Evolutionary conservation across 371 early-diverging fungal genomes (phyloP), one percentile per base, ranked within the genome.

Genomic region (Mortierella sp.): DNA sequence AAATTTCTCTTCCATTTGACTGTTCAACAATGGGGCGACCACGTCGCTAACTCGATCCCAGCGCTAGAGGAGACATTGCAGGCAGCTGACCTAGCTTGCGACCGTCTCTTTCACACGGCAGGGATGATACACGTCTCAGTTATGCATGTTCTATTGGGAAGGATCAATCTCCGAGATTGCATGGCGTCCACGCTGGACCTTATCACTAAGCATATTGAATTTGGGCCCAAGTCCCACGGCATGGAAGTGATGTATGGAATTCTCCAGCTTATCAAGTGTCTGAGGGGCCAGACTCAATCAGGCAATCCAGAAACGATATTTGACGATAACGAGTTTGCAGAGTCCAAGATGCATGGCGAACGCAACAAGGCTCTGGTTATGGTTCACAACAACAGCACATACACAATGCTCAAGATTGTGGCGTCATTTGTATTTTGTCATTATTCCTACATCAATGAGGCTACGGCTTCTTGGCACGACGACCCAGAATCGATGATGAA

Each of bases 21-120:
- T 0, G 82, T 81, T 4, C 82, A 81, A 32, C 82, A 81, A 21
- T 81, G 82, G 82, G 82, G 82, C 7, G 76, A 81, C 0, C 82
- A 75, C 15, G 67, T 81, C 9, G 69, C 72, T 2, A 22, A 72
- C 41, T 61, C 76, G 28, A 67, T 81, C 40, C 65, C 72, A 4
- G 76, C 76, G 0, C 60, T 81, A 15, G 82, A 81, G 33, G 82
- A 81, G 58, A 65, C 76, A 9, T 47, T 81, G 32, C 66, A 67
- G 3, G 76, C 72, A 2, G 76, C 69, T 1, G 82, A 81, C 19
- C 32, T 81, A 43, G 59, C 69, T 13, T 69, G 76, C 65, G 82
- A 81, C 19, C 82, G 82, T 1, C 70, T 81, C n/a, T 76, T 81
- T 50, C 76, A 81, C 28, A 76, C 73, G 1, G 69, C 82, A 5